Evolutionary conservation across 495 filamentous ascomycete genomes (phyloP).

Genomic region (Niebla homalea): DNA sequence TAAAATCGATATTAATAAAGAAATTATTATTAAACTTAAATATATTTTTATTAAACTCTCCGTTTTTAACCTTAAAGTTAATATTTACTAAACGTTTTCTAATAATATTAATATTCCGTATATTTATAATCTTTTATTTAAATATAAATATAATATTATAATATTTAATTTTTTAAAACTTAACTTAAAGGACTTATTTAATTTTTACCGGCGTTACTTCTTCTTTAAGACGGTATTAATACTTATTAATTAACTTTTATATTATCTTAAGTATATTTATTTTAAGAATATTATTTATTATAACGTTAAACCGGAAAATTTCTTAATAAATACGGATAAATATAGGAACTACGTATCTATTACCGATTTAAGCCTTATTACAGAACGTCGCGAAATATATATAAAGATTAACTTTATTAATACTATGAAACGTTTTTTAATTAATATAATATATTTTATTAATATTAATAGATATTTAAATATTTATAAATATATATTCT

Average conservation of each 20-base stretch:
- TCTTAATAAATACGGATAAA: conserved; percentile 14
- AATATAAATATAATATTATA: conserved; percentile 4
- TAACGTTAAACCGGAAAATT: background rate
- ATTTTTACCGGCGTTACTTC: conserved; percentile 72
- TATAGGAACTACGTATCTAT: background rate
- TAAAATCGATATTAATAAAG: conserved; percentile 95
- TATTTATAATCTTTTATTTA: conserved; percentile 1
- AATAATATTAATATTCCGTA: conserved; percentile 85
- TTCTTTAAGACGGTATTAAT: conserved; percentile 30
- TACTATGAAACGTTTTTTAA: background rate
- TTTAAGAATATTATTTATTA: conserved; percentile 18
- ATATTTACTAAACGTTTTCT: conserved; percentile 94
- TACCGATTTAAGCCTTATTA: background rate
- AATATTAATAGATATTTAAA: background rate
- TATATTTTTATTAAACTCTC: no score
- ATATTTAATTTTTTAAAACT: conserved; percentile 3
- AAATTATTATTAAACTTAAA: no score
- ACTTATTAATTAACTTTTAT: conserved; percentile 25
- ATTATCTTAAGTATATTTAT: conserved; percentile 22
- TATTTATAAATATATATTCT: background rate
- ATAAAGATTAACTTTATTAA: background rate
- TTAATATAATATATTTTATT: background rate
- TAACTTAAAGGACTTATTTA: conserved; percentile 5
- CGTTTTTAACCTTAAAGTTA: conserved; percentile 46
- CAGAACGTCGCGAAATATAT: background rate